These are phyloP conservation scores for Sarcodon aspratus DNA, from an alignment of 768 basidiomycete species.

Conservation along the genomic window DNA sequence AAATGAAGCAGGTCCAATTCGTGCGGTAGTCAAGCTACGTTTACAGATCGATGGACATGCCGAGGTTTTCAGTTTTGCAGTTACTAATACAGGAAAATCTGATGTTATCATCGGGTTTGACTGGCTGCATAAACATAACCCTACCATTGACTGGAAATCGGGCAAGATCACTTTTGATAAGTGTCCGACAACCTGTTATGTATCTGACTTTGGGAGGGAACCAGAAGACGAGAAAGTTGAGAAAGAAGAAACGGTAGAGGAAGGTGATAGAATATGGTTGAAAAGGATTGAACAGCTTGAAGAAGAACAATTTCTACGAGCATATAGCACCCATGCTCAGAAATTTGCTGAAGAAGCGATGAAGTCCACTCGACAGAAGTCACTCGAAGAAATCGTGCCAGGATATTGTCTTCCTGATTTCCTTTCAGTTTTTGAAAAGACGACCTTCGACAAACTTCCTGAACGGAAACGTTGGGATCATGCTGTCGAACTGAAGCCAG, in stretches of 20 bases:
- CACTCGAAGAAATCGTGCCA: conserved; percentile 5
- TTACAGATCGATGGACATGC: conserved; percentile 4
- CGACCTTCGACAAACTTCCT: conserved; percentile 2
- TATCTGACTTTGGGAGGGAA: neutral
- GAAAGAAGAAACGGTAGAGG: conserved; percentile 1
- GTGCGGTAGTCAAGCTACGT: neutral
- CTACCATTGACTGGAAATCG: conserved; percentile 8
- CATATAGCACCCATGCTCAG: neutral
- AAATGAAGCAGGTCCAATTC: conserved; percentile 4
- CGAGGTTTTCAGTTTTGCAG: conserved; percentile 3
- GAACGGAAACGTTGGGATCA: conserved; percentile 8
- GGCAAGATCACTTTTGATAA: conserved; percentile 2
- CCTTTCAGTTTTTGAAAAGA: conserved; percentile 4
- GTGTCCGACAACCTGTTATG: conserved; percentile 1
- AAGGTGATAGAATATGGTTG: neutral
- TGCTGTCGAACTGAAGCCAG: conserved; percentile 8
- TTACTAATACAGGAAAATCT: conserved; percentile 6
- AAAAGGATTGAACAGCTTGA: neutral
- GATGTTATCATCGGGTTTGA: conserved; percentile 10
- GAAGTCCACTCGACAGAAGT: neutral
- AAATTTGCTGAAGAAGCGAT: conserved; percentile 5
- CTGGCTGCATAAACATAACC: conserved; percentile 10
- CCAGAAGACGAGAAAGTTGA: neutral
- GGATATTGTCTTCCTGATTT: conserved; percentile 1
- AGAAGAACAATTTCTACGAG: neutral